Percentiles rank a stretch among this genome's conserved stretches.
These are phyloP conservation scores for Wallacemonas sp. DNA, from an alignment of 208 protist species.

Conservation along the genomic window DNA sequence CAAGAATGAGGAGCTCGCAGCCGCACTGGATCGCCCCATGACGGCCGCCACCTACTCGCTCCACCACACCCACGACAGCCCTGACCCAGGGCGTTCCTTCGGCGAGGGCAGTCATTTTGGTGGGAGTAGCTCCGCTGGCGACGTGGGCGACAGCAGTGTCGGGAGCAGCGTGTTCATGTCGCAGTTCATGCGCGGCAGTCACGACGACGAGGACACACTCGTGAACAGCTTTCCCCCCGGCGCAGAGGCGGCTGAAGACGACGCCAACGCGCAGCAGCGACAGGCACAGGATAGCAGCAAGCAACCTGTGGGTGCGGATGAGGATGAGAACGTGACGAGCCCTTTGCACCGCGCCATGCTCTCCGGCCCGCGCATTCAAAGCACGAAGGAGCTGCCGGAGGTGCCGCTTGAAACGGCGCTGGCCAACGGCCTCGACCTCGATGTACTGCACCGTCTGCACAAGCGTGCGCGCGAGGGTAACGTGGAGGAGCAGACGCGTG, in stretches of 20 bases:
- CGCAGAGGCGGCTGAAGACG: not conserved
- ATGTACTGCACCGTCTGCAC: constrained; percentile 1
- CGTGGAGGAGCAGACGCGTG: constrained; percentile 2
- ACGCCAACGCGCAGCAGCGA: not conserved
- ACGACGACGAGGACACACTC: too few species aligned
- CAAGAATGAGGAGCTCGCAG: not conserved
- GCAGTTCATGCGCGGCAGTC: not conserved
- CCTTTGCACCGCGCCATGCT: not conserved
- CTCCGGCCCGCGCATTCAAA: not conserved
- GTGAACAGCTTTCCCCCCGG: too few species aligned
- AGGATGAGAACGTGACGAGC: not conserved
- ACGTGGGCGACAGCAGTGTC: constrained; percentile 1
- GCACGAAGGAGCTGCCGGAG: not conserved
- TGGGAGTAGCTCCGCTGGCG: not conserved
- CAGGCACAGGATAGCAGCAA: not conserved
- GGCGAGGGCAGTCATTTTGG: constrained; percentile 6
- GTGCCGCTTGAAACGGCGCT: not conserved
- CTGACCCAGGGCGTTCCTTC: not conserved
- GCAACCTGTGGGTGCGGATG: not conserved
- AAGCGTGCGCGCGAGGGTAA: not conserved
- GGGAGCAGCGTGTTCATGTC: constrained; percentile 10
- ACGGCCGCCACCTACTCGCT: constrained; percentile 11
- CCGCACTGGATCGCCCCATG: constrained; percentile 6
- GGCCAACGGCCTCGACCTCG: constrained; percentile 3
- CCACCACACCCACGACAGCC: constrained; percentile 12